Conservation (phyloP, 306 rosid genomes). For the Carpinus viminea region DNA sequence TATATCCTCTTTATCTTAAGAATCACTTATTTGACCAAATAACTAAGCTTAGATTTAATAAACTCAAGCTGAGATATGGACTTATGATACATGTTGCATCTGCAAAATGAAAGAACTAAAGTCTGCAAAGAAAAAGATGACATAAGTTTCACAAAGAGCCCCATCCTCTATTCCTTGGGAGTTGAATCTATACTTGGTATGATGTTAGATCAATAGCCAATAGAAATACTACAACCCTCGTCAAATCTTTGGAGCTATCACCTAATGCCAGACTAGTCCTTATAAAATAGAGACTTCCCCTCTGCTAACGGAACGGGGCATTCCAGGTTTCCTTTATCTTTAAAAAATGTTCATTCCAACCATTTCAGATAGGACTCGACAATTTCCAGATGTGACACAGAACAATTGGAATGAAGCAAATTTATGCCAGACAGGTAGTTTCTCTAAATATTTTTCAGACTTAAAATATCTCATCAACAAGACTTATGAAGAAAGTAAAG, state of each 20-base stretch:
- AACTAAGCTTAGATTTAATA: neutral
- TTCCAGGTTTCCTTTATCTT: neutral
- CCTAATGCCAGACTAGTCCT: neutral
- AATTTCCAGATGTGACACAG: neutral
- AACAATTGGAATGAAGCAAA: conserved; percentile 9
- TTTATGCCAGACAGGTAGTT: neutral
- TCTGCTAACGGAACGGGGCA: neutral
- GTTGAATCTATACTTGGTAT: neutral
- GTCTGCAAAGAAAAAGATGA: neutral
- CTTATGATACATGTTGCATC: neutral
- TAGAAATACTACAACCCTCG: neutral
- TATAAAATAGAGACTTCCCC: neutral
- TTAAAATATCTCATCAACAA: neutral
- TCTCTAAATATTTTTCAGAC: neutral
- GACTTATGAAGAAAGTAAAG: conserved; percentile 18
- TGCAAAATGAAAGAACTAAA: neutral
- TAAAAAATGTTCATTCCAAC: neutral
- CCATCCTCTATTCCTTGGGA: neutral
- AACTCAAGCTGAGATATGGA: neutral
- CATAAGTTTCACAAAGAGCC: neutral
- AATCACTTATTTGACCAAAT: no score
- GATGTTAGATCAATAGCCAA: neutral
- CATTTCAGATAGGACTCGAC: neutral
- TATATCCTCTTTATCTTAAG: no score
- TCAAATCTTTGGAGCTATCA: conserved; percentile 2